phyloP scores from a whole-genome alignment of 306 rosid genomes.

The Abrus pulchellus region DNA sequence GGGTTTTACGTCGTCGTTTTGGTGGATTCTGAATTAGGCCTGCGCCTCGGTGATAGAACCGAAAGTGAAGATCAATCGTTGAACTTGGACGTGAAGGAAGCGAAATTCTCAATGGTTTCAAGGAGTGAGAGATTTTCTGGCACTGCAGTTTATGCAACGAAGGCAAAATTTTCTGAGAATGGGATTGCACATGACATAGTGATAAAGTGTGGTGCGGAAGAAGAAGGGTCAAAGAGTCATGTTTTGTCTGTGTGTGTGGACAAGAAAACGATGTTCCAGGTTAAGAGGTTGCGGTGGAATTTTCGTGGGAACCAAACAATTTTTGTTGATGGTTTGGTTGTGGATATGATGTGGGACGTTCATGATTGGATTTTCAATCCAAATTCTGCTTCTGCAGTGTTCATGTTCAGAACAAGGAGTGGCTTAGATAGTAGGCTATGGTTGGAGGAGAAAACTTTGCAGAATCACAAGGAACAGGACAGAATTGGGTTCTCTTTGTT shows the following conservation, averaged over 20 bases:
- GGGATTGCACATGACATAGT: constrained; percentile 72
- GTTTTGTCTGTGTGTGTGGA: constrained; percentile 68
- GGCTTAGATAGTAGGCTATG: constrained; percentile 84
- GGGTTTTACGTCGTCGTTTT: constrained; percentile 65
- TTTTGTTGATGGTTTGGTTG: constrained; percentile 83
- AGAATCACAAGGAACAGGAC: constrained; percentile 52
- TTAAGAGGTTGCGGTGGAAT: constrained; percentile 84
- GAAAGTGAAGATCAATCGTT: constrained; percentile 33
- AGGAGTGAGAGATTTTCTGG: constrained; percentile 67
- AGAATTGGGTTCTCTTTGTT: constrained; percentile 71
- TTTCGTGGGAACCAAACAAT: constrained; percentile 92
- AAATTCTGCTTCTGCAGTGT: constrained; percentile 60
- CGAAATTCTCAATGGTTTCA: constrained; percentile 61
- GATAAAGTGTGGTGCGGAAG: constrained; percentile 65
- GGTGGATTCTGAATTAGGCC: constrained; percentile 64
- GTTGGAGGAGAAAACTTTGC: constrained; percentile 80
- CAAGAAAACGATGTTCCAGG: constrained; percentile 69
- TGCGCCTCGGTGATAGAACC: constrained; percentile 68
- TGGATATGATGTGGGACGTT: constrained; percentile 97
- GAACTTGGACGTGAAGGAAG: neutral
- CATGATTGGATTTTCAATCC: constrained; percentile 86
- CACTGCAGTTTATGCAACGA: constrained; percentile 62
- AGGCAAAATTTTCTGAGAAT: constrained; percentile 61
- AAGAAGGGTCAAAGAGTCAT: constrained; percentile 49
- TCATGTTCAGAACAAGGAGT: constrained; percentile 89